Evolutionary conservation across 768 basidiomycete species (phyloP), one percentile per base, ranked within the genome.

Genomic region (Suillus sp.): DNA sequence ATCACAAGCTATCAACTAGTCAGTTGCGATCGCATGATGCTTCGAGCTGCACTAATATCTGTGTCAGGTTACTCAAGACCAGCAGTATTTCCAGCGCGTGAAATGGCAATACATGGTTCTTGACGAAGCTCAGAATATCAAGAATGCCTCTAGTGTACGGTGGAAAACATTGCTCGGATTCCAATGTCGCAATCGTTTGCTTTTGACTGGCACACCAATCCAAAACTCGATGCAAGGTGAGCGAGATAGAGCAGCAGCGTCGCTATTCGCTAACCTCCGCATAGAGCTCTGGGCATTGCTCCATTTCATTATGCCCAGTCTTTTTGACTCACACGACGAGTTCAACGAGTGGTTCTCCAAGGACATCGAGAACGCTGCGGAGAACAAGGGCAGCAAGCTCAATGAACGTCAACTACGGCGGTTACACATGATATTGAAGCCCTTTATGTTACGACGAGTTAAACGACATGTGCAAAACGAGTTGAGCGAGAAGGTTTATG

Each of bases 271-370:
- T 70, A 48, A 67, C 35, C 20, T 51, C 13, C 42, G 62, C 66
- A 20, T 70, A 96, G 97, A 99, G 77, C 81, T 99, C 20, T 99
- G 97, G 97, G 97, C 97, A 1, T 81, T 99, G 63, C 81, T 99
- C 48, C 97, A 99, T 75, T 99, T 99, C 80, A 99, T 99, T 79
- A 99, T 99, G 97, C 97, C 97, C 3, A 96, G 93, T 73, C 80
- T 99, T 60, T 99, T 99, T 76, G 97, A 99, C 75, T 98, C 96
- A 16, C 96, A 99, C 71, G 96, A 99, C 71, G 97, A 99, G 78
- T 99, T 99, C 81, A 95, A 92, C 73, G 96, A 99, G 75, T 99
- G 97, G 97, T 99, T 99, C 75, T 97, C 96, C 13, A 97, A 98
- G 77, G 97, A 98, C 71, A 98, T 99, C 60, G 97, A 99, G 79